These are phyloP conservation scores for Fusarium acutatum DNA, from an alignment of 2,329 filamentous ascomycete species.

Conservation along the genomic window DNA sequence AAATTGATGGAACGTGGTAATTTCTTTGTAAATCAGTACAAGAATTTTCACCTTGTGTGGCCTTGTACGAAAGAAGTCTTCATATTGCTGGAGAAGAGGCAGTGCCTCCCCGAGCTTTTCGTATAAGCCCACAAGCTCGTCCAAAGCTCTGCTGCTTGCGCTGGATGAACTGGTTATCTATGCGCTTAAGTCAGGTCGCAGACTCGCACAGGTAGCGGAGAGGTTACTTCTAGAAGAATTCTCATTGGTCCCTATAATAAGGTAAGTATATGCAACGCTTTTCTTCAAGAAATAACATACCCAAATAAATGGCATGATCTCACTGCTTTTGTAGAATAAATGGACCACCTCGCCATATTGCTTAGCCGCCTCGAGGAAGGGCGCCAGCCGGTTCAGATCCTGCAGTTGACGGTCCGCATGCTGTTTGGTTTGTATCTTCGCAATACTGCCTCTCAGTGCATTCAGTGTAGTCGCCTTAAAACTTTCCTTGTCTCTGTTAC, in stretches of 20 bases:
- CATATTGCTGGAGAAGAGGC: not conserved
- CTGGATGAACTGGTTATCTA: not conserved
- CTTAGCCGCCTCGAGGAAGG: not conserved
- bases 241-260: not conserved
- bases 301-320: not conserved
- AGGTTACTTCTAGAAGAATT: fast-evolving
- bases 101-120: fast-evolving
- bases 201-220: fast-evolving
- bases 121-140: not conserved
- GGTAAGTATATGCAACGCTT: not conserved
- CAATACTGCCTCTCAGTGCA: fast-evolving
- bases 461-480: fast-evolving
- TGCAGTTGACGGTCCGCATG: fast-evolving
- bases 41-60: not conserved
- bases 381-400: not conserved
- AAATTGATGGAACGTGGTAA: fast-evolving
- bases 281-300: fast-evolving
- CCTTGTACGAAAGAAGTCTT: not conserved
- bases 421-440: fast-evolving
- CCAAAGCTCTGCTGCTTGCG: fast-evolving
- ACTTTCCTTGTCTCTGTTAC: fast-evolving
- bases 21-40: fast-evolving
- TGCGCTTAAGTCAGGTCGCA: fast-evolving
- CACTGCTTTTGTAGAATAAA: fast-evolving
- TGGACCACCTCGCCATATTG: not conserved